phyloP scores from a whole-genome alignment of 176 grass and related monocot genomes.

The Hordeum marinum region DNA sequence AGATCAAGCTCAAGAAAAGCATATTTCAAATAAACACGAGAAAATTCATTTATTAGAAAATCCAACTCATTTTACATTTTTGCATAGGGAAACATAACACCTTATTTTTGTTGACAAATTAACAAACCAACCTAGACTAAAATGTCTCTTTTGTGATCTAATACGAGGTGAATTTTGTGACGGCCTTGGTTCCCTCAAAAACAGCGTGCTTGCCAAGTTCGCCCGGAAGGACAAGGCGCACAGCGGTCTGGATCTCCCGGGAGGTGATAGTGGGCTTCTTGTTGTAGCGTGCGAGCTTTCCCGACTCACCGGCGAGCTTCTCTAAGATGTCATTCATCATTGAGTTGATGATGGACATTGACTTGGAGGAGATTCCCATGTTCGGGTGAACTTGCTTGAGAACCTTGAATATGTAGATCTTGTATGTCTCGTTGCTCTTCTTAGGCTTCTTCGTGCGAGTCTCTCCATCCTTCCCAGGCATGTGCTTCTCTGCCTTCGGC shows the following conservation, averaged over 20 bases:
- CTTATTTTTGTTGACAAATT: too few species aligned
- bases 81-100: too few species aligned
- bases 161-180: too few species aligned
- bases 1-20: too few species aligned
- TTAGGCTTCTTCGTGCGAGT: slow-evolving; percentile 23
- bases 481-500: too few species aligned
- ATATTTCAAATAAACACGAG: too few species aligned
- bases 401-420: slow-evolving; percentile 98
- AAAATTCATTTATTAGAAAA: too few species aligned
- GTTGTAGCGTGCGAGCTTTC: slow-evolving; percentile 42
- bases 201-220: slow-evolving; percentile 61
- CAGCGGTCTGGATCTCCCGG: slow-evolving; percentile 50
- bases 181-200: slow-evolving; percentile 56
- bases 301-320: slow-evolving; percentile 55
- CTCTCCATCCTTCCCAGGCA: too few species aligned
- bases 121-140: too few species aligned
- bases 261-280: slow-evolving; percentile 64
- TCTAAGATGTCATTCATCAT: slow-evolving; percentile 91
- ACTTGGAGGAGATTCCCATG: slow-evolving; percentile 88
- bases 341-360: slow-evolving; percentile 94
- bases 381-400: slow-evolving; percentile 87
- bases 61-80: too few species aligned
- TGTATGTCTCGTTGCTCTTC: slow-evolving; percentile 72
- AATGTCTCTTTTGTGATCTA: too few species aligned
- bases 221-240: slow-evolving; percentile 55